Evolutionary conservation across 2,329 filamentous ascomycete genomes (phyloP), one percentile per base, ranked within the genome.

Genomic region (Penicillium sp.): DNA sequence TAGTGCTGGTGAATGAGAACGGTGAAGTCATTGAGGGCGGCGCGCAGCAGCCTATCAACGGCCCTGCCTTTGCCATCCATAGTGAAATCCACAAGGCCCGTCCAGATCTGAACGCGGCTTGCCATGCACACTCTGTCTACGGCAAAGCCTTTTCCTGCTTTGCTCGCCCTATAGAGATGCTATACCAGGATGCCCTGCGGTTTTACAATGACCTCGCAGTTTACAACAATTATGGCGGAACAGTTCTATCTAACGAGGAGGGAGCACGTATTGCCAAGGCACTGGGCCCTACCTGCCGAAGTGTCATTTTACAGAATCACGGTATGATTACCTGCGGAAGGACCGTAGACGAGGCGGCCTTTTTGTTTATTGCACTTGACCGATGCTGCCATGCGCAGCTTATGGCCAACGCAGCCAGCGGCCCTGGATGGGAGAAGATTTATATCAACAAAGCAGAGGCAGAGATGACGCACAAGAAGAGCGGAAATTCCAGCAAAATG

Each of bases 161-260:
- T 28, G 77, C 71, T 3, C 65, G 71, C 3, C 72, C 71, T 11
- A 63, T 79, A 18, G 75, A 79, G 43, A 76, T 73, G 49, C 61
- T 78, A 30, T 77, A 71, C 8, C 77, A 80, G 52, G 67, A 68
- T 68, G 80, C 86, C 3, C 83, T 81, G 65, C 83, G 83, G 62
- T 80, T 90, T 60, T 82, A 88, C 68, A 79, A 83, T 18, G 80
- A 53, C 38, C 45, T 47, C 14, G 45, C 45, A 1, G 52, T 55
- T n/a, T 55, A 55, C 45, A 26, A 20, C n/a, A 30, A 33, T 12
- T 48, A 54, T 21, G 45, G 52, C 24, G 52, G 43, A 14, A 47
- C 45, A 5, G 52, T 55, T 9, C 21, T 55, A 12, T 47, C 43
- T 6, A 26, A n/a, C 9, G 33, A 55, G 33, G 52, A 55, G 11